Base-by-base conservation (phyloP, 129 eudicot species). In the Flaveria robusta region DNA sequence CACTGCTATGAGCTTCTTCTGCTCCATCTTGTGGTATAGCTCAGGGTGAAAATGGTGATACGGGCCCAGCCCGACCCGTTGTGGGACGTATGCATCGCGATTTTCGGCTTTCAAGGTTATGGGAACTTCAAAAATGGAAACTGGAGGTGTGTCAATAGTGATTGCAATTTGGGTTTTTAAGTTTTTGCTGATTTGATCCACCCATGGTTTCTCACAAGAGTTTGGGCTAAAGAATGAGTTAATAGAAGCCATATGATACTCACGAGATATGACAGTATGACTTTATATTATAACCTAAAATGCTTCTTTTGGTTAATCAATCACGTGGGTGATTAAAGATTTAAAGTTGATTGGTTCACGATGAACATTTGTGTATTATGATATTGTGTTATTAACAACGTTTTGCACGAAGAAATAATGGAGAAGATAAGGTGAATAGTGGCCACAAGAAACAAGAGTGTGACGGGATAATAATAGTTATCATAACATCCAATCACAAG, bases 1-100 rank as follows among this genome's bases (percentile, higher is more conserved):
- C 27, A 46, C 55, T 15, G 85, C 72, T 3, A 79, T 71, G 58
- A 82, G 77, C 66, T 86, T 82, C 42, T 66, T 54, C 47, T 68
- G 78, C 51, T 82, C 80, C 80, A 75, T 74, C 43, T 20, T 66
- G 16, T 79, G 66, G 63, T 69, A 81, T 7, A 85, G 78, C 26
- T 75, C 86, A 2, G 82, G 51, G 4, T 50, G 82, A 14, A 85
- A 80, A 70, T 82, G 89, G 68, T 85, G 86, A 31, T 56, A 70
- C 2, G 82, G 86, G 11, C 86, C 89, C 5, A 85, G 76, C 19
- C 80, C 89, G 2, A 85, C 37, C 0, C 20, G 73, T 73, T 66
- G 79, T 3, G 86, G 86, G 19, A 72, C 54, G 20, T 79, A 82
- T 9, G 84, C 86, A 82, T 71, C 82, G 0, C 68, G 81, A 5